phyloP scores from a whole-genome alignment of 257 asterid genomes.

The Nicotiana sylvestris region DNA sequence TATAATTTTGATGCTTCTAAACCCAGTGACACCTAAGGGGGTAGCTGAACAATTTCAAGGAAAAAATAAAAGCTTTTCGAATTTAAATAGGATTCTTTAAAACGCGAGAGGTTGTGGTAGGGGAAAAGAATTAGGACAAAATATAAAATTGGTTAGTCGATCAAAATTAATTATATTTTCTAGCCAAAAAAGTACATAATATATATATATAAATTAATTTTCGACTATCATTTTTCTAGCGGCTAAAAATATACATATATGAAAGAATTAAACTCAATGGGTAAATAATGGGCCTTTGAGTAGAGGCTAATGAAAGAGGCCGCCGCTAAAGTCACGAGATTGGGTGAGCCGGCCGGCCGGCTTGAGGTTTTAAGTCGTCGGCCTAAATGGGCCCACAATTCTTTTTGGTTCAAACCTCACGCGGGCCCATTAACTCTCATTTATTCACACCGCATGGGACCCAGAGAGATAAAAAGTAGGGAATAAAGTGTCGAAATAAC shows the following conservation, averaged over 20 bases:
- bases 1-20: neutral
- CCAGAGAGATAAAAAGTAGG: neutral
- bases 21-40: neutral
- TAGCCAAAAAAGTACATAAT: too few relatives aligned
- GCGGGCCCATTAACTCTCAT: slow-evolving; percentile 40
- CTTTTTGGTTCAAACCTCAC: slow-evolving; percentile 28
- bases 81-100: neutral
- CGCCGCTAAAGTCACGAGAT: slow-evolving; percentile 35
- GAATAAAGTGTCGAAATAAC: neutral
- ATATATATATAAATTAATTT: too few relatives aligned
- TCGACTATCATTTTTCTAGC: too few relatives aligned
- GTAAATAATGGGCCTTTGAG: slow-evolving; percentile 19
- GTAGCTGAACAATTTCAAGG: neutral
- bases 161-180: too few relatives aligned
- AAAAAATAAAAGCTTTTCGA: neutral
- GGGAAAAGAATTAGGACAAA: neutral
- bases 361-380: neutral
- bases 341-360: neutral
- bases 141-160: too few relatives aligned
- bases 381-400: slow-evolving; percentile 26
- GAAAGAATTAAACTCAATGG: too few relatives aligned
- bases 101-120: neutral
- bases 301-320: slow-evolving; percentile 14
- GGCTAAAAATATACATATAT: too few relatives aligned
- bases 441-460: slow-evolving; percentile 31